Percentiles rank a stretch among this genome's conserved stretches.
Conservation (phyloP, 768 basidiomycete genomes). For the Psilocybe azurescens region DNA sequence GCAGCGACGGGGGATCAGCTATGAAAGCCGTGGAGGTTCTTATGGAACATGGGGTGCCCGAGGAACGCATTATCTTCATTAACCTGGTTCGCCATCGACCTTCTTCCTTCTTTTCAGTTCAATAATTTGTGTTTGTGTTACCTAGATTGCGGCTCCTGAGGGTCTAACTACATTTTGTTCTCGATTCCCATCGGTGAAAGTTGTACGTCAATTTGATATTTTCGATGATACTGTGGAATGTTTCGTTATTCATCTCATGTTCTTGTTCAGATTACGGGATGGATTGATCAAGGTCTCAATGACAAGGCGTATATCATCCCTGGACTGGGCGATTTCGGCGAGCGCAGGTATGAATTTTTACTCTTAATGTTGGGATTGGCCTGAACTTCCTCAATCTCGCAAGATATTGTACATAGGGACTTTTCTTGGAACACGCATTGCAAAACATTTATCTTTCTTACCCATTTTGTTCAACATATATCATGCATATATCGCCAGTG, state of each 20-base stretch:
- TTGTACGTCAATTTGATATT: conserved; percentile 54
- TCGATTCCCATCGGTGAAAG: conserved; percentile 75
- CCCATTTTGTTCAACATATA: background rate
- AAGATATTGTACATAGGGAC: conserved; percentile 19
- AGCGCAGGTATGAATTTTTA: conserved; percentile 63
- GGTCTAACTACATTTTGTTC: conserved; percentile 83
- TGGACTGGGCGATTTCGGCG: conserved; percentile 97
- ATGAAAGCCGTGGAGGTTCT: conserved; percentile 97
- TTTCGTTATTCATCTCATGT: background rate
- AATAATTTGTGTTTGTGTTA: conserved; percentile 3
- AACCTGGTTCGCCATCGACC: conserved; percentile 69
- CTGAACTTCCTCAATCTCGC: background rate
- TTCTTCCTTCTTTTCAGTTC: background rate
- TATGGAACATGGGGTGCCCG: conserved; percentile 89
- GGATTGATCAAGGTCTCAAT: conserved; percentile 94
- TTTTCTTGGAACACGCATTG: background rate
- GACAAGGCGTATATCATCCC: conserved; percentile 92
- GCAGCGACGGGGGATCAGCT: conserved; percentile 95
- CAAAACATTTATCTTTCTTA: background rate
- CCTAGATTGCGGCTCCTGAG: conserved; percentile 87
- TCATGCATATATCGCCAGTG: background rate
- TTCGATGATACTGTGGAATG: background rate
- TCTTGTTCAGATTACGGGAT: conserved; percentile 78
- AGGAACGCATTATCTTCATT: conserved; percentile 94
- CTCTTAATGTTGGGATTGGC: background rate